Evolutionary conservation across 1,139 yeast genomes (phyloP), one percentile per base, ranked within the genome.

Genomic region (Candida tunisiensis): DNA sequence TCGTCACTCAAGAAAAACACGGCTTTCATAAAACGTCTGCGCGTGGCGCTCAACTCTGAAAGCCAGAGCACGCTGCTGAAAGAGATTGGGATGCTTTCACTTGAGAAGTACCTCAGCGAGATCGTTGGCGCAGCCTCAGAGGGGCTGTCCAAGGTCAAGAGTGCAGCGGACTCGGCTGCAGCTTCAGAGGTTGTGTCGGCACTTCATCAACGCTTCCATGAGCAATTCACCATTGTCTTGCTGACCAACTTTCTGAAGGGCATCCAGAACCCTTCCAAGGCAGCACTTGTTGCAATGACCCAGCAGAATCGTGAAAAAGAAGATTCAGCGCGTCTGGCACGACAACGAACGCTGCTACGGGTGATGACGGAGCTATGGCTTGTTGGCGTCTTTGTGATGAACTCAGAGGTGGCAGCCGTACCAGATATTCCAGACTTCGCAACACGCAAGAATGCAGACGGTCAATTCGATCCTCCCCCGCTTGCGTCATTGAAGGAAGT

Each of bases 1-100:
- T 60, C 92, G 1, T 74, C 88, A 28, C 55, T 85, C 34, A 85
- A 83, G 57, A 79, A 75, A 46, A 82, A 85, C 45, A 74, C 83
- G 4, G 77, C 83, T 0, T 79, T 82, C 40, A 73, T 82, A 31
- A 75, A 74, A 44, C 75, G 75, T 41, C 51, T 82, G 28, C 63
- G 73, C 35, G 58, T 65, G 3, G 60, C 74, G 3, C 53, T 82
- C 24, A 63, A 55, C 21, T 64, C 58, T 21, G 75, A 69, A 3
- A 49, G 55, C 16, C 58, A 55, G 25, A 57, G 54, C 23, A 46
- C 60, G 4, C 49, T 79, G 4, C 34, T 80, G 17, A 65, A 65
- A 31, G 93, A 82, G 31, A 62, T 83, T 24, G 45, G 56, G 8
- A 59, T 71, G 3, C 53, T 78, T 3, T 69, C 85, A 1, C 55